Base-by-base conservation (phyloP, 257 asterid species). In the Ophiorrhiza pumila region DNA sequence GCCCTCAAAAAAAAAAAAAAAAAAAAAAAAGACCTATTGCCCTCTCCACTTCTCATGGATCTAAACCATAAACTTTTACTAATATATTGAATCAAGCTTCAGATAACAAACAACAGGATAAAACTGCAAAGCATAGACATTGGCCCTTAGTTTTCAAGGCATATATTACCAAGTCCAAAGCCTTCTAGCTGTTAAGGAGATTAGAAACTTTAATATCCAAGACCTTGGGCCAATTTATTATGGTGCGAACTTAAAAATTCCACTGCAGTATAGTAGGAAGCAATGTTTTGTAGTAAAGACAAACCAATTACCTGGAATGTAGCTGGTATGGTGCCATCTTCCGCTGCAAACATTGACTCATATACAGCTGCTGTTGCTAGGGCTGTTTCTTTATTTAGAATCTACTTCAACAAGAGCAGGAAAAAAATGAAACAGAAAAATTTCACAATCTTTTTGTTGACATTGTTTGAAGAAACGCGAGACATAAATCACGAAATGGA, bases 291-390 rank as follows among this genome's bases (percentile, higher is more conserved):
- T 20, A 32, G 23, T 27, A 68, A 73, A 27, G 50, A 5, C 18
- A 35, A 39, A 12, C 42, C 27, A 39, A 35, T 74, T 80, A 93
- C 98, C 97, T 91, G 97, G 79, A 91, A 93, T 47, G 97, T 93
- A 71, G 96, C 94, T 29, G 98, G 98, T 76, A 93, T 81, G 73
- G 94, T 86, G 80, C 97, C 98, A 85, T 93, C 98, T 71, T 89
- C 97, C 9, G 90, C 94, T 55, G 89, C 97, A 89, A 91, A 93
- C 97, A 93, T 93, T 8, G 96, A 89, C 76, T 89, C 96, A 71
- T 93, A 91, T 71, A 93, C 83, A 77, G 97, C 96, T 77, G 97
- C 95, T 34, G 96, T 89, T 32, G 98, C 98, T 61, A 94, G 82
- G 25, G 95, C 99, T 3, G 98, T 94, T 57, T 91, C 99, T 84